Evolutionary conservation across 805 yeast species (phyloP), one percentile per base, ranked within the genome.

Genomic region (Pichia thaimueangensis): DNA sequence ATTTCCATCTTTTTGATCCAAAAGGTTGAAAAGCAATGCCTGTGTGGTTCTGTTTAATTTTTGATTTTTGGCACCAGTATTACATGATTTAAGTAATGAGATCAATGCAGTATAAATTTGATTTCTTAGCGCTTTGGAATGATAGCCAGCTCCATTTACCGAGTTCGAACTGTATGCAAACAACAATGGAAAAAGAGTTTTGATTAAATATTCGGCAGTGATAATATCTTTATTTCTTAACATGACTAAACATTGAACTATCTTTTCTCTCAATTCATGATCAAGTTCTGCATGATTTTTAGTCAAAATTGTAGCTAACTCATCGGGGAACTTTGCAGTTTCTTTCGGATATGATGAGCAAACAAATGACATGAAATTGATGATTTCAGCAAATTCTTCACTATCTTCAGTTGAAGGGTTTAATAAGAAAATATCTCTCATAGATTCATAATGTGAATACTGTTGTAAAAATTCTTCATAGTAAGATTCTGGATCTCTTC

Each of bases 401-500:
- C 74, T 73, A 25, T 76, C 76, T 40, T 75, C 75, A 23, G 78
- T 74, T 2, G 65, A 52, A 8, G 89, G 88, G 60, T 84, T 84
- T 47, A 81, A 66, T 60, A 87, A 67, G 57, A 85, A 86, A 45
- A 93, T 84, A 55, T 91, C 97, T 62, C 95, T 71, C 45, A 88
- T 67, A 3, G 97, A 85, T 59, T 83, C 88, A 63, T 93, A 93
- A 62, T 93, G 97, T 40, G 93, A 77, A 59, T 82, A 87, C 60
- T 93, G 98, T 55, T 88, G 93, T 30, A 83, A 62, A 62, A 93
- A 93, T 63, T 93, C 99, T 63, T 93, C 98, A 46, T 79, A 78
- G 60, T 93, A 93, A 0, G 97, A 89, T 53, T 76, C 84, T 2
- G 98, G 97, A 61, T 93, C 98, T 55, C 97, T 74, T 53, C 89